Evolutionary conservation across 192 early-diverging fungal species (phyloP), one percentile per base, ranked within the genome.

Genomic region (Kappamyces sp.): DNA sequence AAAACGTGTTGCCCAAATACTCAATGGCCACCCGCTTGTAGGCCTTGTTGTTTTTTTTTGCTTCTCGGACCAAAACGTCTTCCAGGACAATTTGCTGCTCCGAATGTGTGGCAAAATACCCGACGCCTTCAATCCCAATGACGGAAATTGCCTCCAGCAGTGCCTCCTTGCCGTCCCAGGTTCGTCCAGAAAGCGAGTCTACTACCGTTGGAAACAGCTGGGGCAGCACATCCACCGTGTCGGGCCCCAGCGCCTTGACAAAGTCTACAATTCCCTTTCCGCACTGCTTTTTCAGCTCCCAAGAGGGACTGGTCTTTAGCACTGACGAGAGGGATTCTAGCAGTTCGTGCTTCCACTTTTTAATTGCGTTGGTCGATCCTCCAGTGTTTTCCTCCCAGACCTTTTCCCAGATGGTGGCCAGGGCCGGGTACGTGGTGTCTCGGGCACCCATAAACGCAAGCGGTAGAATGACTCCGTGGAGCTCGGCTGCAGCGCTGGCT

Each of bases 111-210:
- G 47, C 57, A 58, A 86, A 78, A 63, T 69, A 85, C 0, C 55
- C 69, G 31, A 79, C 78, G 50, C 79, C 71, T 3, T 75, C 79
- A 2, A 86, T 63, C 9, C 76, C 64, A 0, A 88, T 47, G 8
- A 69, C 67, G 5, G 72, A 73, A 47, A 90, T 70, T 1, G 84
- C 75, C 40, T 85, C 79, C 2, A 91, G 64, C 4, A 93, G 77
- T 3, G 66, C 71, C 53, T 91, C 89, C 65, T 93, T 93, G 40
- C 90, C 90, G 2, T 80, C 82, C 89, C 89, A 93, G 1, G 87
- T 87, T 40, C 90, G 65, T 3, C 87, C 85, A 0, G 74, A 62
- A 0, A 93, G 66, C 0, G 79, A 75, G 39, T 84, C 70, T 2
- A 82, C 55, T 50, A 92, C 64, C 39, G 89, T 35, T n/a, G 79